phyloP scores from a whole-genome alignment of 2,329 filamentous ascomycete genomes.

The Paraconiothyrium sp. region DNA sequence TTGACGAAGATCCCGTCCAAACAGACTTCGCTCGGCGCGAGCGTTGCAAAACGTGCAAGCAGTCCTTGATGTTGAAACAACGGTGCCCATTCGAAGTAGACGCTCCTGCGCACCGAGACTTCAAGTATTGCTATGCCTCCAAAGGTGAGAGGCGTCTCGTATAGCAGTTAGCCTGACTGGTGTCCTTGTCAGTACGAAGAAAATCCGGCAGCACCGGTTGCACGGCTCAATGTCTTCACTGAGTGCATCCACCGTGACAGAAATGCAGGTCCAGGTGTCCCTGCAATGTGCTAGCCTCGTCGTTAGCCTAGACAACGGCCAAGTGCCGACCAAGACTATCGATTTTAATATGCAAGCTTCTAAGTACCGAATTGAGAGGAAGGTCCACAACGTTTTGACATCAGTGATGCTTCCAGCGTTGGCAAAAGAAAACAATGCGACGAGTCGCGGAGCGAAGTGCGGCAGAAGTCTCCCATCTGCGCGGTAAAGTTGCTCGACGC shows the following conservation, averaged over 20 bases:
- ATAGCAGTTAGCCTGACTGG: slow-evolving; percentile 4
- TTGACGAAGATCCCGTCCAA: neutral
- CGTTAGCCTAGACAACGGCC: slow-evolving; percentile 3
- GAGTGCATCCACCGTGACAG: slow-evolving; percentile 4
- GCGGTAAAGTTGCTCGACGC: neutral
- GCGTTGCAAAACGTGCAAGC: neutral
- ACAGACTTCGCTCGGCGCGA: neutral
- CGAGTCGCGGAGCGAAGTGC: neutral
- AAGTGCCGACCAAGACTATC: slow-evolving; percentile 13
- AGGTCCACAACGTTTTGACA: neutral
- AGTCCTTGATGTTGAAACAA: neutral
- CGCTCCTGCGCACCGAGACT: neutral
- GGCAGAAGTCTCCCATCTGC: neutral
- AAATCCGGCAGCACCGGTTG: neutral
- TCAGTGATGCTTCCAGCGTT: neutral
- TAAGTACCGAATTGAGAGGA: slow-evolving; percentile 6
- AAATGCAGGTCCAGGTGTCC: slow-evolving; percentile 2
- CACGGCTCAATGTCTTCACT: slow-evolving; percentile 7
- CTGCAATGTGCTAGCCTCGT: slow-evolving; percentile 6
- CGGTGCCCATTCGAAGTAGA: neutral
- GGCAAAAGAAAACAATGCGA: neutral
- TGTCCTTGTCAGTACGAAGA: neutral
- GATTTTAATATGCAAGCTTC: slow-evolving; percentile 9
- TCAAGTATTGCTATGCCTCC: neutral
- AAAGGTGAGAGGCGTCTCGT: neutral